A percentile compares a stretch with the other conserved stretches of the same genome.
These are phyloP conservation scores for Irpex sp. DNA, from an alignment of 1,284 basidiomycete species.

Conservation along the genomic window DNA sequence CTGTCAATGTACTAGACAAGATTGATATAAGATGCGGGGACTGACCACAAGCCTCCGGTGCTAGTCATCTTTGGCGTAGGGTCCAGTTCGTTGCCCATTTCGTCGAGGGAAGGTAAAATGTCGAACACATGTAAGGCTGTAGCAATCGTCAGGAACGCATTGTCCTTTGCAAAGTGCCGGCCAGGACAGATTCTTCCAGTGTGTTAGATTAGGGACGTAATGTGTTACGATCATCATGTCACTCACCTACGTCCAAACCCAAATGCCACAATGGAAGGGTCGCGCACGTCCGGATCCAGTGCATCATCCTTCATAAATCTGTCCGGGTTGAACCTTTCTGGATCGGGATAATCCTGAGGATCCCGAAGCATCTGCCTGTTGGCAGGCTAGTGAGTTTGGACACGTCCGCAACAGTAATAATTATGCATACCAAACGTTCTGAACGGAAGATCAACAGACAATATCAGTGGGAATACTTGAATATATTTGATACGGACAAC, in stretches of 20 bases:
- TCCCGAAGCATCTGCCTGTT: slow-evolving; percentile 20
- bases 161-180: slow-evolving; percentile 1
- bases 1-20: not conserved
- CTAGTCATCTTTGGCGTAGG: slow-evolving; percentile 10
- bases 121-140: not conserved
- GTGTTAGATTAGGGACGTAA: not conserved
- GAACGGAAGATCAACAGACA: not conserved
- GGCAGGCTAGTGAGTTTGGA: not conserved
- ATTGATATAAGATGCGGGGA: not conserved
- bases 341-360: slow-evolving; percentile 16
- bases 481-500: not conserved
- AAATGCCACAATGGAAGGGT: slow-evolving; percentile 4
- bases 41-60: slow-evolving; percentile 1
- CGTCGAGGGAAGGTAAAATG: slow-evolving; percentile 17
- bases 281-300: not conserved
- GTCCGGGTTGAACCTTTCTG: slow-evolving; percentile 24
- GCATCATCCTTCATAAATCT: slow-evolving; percentile 13
- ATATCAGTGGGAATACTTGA: not conserved
- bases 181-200: slow-evolving; percentile 1
- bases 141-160: not conserved
- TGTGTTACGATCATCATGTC: not conserved
- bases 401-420: not conserved
- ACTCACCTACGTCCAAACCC: slow-evolving; percentile 4
- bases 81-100: slow-evolving; percentile 19
- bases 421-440: not conserved